Evolutionary conservation across 345 rosid genomes (phyloP).

Genomic region (sweet orange (Citrus sinensis)): DNA sequence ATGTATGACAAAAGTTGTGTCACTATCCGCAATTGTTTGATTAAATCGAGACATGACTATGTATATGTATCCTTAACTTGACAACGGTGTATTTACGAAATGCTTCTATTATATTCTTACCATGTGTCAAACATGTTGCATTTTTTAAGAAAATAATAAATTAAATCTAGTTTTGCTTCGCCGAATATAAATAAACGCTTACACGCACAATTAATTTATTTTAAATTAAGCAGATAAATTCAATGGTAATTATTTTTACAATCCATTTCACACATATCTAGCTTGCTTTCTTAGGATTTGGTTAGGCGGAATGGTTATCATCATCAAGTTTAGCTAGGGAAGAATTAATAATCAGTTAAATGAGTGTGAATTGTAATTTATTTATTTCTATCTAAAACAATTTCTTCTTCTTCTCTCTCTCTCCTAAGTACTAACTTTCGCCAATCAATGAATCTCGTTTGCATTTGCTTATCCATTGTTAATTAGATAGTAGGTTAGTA

Average conservation of each 20-base stretch:
- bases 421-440: not conserved
- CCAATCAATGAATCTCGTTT: not conserved
- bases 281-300: not conserved
- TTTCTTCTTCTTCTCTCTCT: not conserved
- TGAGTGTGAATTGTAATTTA: not conserved
- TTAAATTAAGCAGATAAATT: no score
- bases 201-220: no score
- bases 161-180: no score
- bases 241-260: no score
- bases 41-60: not conserved
- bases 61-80: not conserved
- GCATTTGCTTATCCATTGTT: not conserved
- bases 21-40: conserved; percentile 3
- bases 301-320: not conserved
- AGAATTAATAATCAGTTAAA: no score
- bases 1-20: not conserved
- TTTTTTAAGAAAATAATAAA: not conserved
- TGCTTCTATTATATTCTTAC: not conserved
- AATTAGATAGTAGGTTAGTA: not conserved
- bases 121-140: not conserved
- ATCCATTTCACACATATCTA: not conserved
- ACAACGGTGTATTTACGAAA: not conserved
- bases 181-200: no score
- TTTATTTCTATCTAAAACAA: no score
- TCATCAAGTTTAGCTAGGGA: no score